Percentiles rank a stretch among this genome's conserved stretches.
Evolutionary conservation across 2,329 filamentous ascomycete genomes (phyloP).

Genomic region (Colletotrichum sp.): DNA sequence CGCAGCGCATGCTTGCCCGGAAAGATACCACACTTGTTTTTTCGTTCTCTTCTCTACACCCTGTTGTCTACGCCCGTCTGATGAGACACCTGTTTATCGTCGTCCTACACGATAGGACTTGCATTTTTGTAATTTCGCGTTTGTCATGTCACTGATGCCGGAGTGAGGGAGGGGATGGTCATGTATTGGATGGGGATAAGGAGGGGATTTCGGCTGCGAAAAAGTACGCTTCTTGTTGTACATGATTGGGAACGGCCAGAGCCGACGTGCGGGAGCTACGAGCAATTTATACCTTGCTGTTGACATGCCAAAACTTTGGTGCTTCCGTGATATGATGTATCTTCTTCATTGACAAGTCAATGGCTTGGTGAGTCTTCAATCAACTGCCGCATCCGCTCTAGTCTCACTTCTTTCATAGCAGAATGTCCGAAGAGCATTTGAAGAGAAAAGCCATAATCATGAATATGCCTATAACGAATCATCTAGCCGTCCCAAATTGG

Average conservation of each 20-base stretch:
- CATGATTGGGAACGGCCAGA: slow-evolving; percentile 4
- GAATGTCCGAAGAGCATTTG: background rate
- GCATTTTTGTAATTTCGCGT: slow-evolving; percentile 10
- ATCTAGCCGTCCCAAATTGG: background rate
- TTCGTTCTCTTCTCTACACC: slow-evolving; percentile 4
- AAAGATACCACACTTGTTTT: slow-evolving; percentile 20
- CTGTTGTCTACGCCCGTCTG: background rate
- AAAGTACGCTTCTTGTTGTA: slow-evolving; percentile 9
- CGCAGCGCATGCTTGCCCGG: slow-evolving; percentile 19
- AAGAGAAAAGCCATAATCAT: background rate
- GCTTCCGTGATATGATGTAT: background rate
- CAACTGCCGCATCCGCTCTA: background rate
- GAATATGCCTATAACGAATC: background rate
- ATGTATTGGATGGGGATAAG: background rate
- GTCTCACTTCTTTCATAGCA: background rate
- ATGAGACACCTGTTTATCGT: background rate
- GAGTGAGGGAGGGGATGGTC: slow-evolving; percentile 1
- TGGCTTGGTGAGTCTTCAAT: background rate
- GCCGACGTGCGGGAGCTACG: background rate
- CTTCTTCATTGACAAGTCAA: background rate
- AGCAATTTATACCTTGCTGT: slow-evolving; percentile 11
- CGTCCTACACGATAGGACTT: background rate
- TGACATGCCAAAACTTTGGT: background rate
- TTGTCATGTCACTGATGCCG: slow-evolving; percentile 16
- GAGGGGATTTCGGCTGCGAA: background rate